A percentile compares a stretch with the other conserved stretches of the same genome.
Conservation (phyloP, 2,329 filamentous ascomycete species). For the Albifimbria verrucaria region DNA sequence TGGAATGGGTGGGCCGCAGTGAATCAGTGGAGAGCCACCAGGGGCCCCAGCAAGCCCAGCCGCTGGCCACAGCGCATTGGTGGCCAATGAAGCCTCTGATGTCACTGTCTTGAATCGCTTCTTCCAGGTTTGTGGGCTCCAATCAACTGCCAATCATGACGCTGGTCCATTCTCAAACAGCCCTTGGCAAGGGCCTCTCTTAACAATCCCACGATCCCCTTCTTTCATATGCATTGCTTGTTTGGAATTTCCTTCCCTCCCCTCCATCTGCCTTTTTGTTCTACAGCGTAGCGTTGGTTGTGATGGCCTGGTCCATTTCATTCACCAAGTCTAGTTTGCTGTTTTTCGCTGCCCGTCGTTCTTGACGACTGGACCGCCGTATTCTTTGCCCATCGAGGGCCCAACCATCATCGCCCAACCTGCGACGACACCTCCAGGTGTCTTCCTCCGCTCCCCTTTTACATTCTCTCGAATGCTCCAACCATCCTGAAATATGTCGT, state of each 20-base stretch:
- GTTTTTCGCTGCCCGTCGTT: background rate
- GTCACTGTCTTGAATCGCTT: constrained; percentile 21
- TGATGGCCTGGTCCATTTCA: no score
- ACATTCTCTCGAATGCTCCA: background rate
- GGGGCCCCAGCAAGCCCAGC: background rate
- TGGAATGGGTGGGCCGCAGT: no score
- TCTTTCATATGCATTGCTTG: constrained; percentile 4
- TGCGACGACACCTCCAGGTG: background rate
- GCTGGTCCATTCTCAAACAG: constrained; percentile 7
- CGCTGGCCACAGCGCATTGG: background rate
- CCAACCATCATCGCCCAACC: background rate
- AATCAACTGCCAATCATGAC: constrained; percentile 6
- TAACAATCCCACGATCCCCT: constrained; percentile 11
- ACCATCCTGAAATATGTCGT: constrained; percentile 6
- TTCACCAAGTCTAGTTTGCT: constrained; percentile 5
- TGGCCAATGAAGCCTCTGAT: constrained; percentile 33
- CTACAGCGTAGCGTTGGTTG: background rate
- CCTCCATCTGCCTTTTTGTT: no score
- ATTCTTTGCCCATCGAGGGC: constrained; percentile 13
- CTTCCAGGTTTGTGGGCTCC: background rate
- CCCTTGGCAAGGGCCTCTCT: constrained; percentile 1
- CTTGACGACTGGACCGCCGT: background rate
- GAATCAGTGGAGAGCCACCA: no score
- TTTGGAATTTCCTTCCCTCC: no score
- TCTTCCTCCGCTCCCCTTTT: background rate